Evolutionary conservation across 2,329 filamentous ascomycete species (phyloP).

Genomic region (Fusarium sp.): DNA sequence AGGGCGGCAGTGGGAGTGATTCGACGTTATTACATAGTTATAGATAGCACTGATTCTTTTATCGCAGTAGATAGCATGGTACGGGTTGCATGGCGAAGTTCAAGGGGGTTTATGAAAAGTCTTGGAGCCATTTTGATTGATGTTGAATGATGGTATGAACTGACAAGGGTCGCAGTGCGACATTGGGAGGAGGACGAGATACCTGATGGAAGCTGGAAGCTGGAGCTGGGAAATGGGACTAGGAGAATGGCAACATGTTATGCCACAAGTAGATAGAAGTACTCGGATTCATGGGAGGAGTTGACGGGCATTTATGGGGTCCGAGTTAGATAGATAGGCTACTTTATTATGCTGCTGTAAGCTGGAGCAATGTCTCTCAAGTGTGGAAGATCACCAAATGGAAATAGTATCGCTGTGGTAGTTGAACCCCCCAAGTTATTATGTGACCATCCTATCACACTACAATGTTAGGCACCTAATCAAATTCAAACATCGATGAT

Average conservation of each 20-base stretch:
- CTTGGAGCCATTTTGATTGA: constrained; percentile 30
- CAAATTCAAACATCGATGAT: neutral
- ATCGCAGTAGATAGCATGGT: constrained; percentile 40
- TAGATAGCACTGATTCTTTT: constrained; percentile 44
- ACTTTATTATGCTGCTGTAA: constrained; percentile 16
- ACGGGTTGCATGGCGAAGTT: constrained; percentile 39
- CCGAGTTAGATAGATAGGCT: constrained; percentile 31
- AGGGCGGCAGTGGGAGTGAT: constrained; percentile 5
- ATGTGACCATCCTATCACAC: too few species aligned
- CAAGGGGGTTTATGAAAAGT: constrained; percentile 24
- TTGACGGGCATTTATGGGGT: constrained; percentile 26
- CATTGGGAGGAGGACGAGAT: constrained; percentile 29
- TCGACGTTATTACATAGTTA: constrained; percentile 42
- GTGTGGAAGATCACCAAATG: neutral
- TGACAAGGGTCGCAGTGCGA: constrained; percentile 19
- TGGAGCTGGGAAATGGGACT: constrained; percentile 11
- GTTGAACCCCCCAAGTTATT: neutral
- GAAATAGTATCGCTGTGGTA: neutral
- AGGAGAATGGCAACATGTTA: constrained; percentile 12
- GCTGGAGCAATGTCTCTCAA: constrained; percentile 1
- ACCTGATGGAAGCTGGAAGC: constrained; percentile 13
- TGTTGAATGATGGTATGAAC: constrained; percentile 35
- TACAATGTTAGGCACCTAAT: neutral
- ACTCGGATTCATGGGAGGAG: constrained; percentile 11
- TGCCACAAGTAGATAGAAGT: constrained; percentile 31